phyloP scores from a whole-genome alignment of 768 basidiomycete species.

The Favolaschia claudopus region DNA sequence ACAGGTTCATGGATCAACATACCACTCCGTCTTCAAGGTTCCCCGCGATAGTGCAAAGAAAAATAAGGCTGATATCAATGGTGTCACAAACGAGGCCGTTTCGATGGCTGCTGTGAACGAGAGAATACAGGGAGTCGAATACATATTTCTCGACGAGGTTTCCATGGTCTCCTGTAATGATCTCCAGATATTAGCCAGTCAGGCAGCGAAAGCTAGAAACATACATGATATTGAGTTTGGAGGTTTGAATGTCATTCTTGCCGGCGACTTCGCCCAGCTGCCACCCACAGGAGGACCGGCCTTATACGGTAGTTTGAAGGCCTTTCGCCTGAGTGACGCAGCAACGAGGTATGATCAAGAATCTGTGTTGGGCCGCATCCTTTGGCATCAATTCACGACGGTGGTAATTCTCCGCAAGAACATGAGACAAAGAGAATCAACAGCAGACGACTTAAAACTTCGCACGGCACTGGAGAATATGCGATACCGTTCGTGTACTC shows the following conservation, averaged over 20 bases:
- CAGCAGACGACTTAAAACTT: slow-evolving; percentile 35
- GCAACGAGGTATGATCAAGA: slow-evolving; percentile 35
- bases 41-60: no score
- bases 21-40: no score
- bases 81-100: background rate
- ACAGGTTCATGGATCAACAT: no score
- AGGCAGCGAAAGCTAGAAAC: no score
- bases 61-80: no score
- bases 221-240: slow-evolving; percentile 38
- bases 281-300: slow-evolving; percentile 32
- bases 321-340: background rate
- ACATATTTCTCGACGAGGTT: slow-evolving; percentile 51
- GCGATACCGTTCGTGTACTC: slow-evolving; percentile 42
- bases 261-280: slow-evolving; percentile 53
- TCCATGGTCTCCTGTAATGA: slow-evolving; percentile 46
- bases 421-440: slow-evolving; percentile 39
- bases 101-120: background rate
- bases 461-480: slow-evolving; percentile 37
- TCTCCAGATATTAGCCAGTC: slow-evolving; percentile 38
- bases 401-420: slow-evolving; percentile 44
- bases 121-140: slow-evolving; percentile 38
- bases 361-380: slow-evolving; percentile 12
- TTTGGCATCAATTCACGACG: slow-evolving; percentile 43
- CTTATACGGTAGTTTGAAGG: slow-evolving; percentile 17
- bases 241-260: slow-evolving; percentile 46